Evolutionary conservation across 2,329 filamentous ascomycete genomes (phyloP).

Genomic region (Alternaria ventricosa): DNA sequence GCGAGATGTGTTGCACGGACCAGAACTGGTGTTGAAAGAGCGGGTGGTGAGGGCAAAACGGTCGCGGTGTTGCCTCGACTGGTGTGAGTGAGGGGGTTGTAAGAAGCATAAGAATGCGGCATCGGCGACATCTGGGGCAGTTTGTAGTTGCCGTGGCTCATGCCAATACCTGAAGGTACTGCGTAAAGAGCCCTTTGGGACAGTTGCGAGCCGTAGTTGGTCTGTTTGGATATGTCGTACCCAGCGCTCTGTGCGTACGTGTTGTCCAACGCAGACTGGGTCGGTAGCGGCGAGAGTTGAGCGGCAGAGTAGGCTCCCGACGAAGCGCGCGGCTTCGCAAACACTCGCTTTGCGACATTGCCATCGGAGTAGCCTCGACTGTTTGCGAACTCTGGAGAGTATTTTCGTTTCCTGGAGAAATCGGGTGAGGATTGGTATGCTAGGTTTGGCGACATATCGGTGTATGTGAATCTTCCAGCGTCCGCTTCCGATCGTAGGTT

Average conservation of each 20-base stretch:
- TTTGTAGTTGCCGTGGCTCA: conserved; percentile 40
- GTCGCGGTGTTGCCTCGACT: conserved; percentile 49
- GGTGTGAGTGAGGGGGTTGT: conserved; percentile 54
- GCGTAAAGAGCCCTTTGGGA: conserved; percentile 47
- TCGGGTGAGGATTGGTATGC: conserved; percentile 41
- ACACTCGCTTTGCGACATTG: conserved; percentile 46
- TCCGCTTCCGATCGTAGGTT: conserved; percentile 59
- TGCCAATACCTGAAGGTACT: conserved; percentile 36
- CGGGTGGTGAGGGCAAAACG: conserved; percentile 55
- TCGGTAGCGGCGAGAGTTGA: conserved; percentile 48
- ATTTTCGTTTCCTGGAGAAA: conserved; percentile 41
- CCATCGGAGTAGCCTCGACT: conserved; percentile 34
- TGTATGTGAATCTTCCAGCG: conserved; percentile 69
- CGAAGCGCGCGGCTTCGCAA: conserved; percentile 42
- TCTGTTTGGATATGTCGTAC: conserved; percentile 48
- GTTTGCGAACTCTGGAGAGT: conserved; percentile 39
- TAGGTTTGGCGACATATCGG: conserved; percentile 52
- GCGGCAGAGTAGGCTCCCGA: conserved; percentile 42
- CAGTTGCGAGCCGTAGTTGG: conserved; percentile 38
- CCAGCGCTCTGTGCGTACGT: conserved; percentile 46
- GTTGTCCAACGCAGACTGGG: conserved; percentile 45
- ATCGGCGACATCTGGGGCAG: conserved; percentile 45
- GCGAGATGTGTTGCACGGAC: conserved; percentile 72
- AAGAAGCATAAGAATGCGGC: conserved; percentile 49
- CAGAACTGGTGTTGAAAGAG: conserved; percentile 62